A percentile compares a stretch with the other conserved stretches of the same genome.
Evolutionary conservation across 1,139 yeast genomes (phyloP).

Genomic region (Pichia sp.): DNA sequence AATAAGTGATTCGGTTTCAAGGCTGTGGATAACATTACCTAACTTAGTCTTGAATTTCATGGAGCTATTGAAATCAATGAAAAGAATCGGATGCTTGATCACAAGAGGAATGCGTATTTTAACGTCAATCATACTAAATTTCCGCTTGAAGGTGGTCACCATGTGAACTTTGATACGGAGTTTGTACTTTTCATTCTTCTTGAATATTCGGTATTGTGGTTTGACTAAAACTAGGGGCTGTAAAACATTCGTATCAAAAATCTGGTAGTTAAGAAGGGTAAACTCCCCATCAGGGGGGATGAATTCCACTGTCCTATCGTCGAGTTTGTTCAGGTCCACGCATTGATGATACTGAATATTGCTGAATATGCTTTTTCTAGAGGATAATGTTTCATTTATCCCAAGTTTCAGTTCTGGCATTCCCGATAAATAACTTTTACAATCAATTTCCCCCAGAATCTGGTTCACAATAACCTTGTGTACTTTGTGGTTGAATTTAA

Average conservation of each 20-base stretch:
- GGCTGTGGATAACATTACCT: constrained; percentile 60
- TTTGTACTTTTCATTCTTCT: constrained; percentile 31
- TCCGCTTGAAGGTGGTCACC: constrained; percentile 57
- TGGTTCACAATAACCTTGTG: constrained; percentile 55
- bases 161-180: constrained; percentile 41
- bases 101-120: constrained; percentile 56
- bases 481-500: constrained; percentile 50
- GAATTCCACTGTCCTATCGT: constrained; percentile 52
- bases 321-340: constrained; percentile 50
- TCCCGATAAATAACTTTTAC: constrained; percentile 66
- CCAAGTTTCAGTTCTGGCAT: constrained; percentile 71
- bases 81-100: constrained; percentile 28
- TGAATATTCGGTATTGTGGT: constrained; percentile 41
- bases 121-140: constrained; percentile 52
- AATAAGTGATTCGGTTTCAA: constrained; percentile 51
- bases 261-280: constrained; percentile 48
- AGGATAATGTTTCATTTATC: constrained; percentile 40
- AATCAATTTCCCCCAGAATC: constrained; percentile 56
- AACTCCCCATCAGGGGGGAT: constrained; percentile 80
- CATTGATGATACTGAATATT: constrained; percentile 73
- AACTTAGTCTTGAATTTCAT: constrained; percentile 61
- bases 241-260: constrained; percentile 31
- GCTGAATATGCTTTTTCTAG: constrained; percentile 42
- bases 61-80: constrained; percentile 36
- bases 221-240: constrained; percentile 48